phyloP scores from a whole-genome alignment of 2,329 filamentous ascomycete species.

The Penicillium sp. region DNA sequence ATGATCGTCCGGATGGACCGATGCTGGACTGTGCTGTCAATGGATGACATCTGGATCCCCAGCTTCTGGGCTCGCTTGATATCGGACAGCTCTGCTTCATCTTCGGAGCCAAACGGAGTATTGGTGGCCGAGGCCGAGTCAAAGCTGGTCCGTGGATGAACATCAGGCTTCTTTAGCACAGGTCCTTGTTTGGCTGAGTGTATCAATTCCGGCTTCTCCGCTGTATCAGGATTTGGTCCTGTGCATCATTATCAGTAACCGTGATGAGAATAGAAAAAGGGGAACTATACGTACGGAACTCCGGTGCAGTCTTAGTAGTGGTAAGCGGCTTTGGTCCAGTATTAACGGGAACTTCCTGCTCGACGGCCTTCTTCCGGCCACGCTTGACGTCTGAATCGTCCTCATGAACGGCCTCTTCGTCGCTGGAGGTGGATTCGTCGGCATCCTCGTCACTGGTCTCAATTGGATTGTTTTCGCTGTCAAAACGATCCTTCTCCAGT shows the following conservation, averaged over 20 bases:
- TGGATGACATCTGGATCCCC: constrained; percentile 67
- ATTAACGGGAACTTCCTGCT: too few species aligned
- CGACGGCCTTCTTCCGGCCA: constrained; percentile 22
- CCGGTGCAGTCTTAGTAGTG: constrained; percentile 13
- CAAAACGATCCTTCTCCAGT: constrained; percentile 61
- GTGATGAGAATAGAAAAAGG: too few species aligned
- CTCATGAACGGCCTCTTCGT: constrained; percentile 48
- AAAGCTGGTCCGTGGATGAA: constrained; percentile 78
- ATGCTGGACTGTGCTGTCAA: constrained; percentile 64
- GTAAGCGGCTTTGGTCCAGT: too few species aligned
- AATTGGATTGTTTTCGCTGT: constrained; percentile 55
- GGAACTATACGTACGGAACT: constrained; percentile 1
- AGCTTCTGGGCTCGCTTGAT: constrained; percentile 82
- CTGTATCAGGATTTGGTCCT: too few species aligned
- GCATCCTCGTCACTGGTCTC: constrained; percentile 59
- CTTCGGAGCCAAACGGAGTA: constrained; percentile 68
- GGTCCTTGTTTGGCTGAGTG: too few species aligned
- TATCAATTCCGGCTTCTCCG: too few species aligned
- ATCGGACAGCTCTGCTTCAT: constrained; percentile 73
- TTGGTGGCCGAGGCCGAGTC: too few species aligned
- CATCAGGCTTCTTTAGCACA: constrained; percentile 39
- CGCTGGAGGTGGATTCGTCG: constrained; percentile 50
- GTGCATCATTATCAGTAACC: too few species aligned
- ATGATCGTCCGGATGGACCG: constrained; percentile 83
- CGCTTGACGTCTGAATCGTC: too few species aligned